Conservation (phyloP, 2,329 filamentous ascomycete species). For the Trichocomaceae sp. region DNA sequence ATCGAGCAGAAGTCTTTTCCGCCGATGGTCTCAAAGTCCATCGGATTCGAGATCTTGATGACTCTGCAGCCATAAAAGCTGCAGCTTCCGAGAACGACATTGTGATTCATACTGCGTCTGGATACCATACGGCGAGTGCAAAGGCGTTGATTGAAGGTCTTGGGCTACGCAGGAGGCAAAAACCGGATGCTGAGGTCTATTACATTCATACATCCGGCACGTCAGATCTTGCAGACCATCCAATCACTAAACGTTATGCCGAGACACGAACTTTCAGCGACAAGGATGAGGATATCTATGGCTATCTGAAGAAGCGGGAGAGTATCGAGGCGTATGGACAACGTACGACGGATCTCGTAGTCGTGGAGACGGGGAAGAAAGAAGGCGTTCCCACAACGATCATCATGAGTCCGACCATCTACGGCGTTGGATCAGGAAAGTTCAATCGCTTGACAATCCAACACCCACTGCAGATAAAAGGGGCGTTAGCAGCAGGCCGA, state of each 20-base stretch:
- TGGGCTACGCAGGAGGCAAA: conserved; percentile 38
- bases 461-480: neutral
- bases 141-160: conserved; percentile 33
- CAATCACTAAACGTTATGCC: conserved; percentile 27
- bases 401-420: conserved; percentile 45
- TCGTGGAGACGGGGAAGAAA: conserved; percentile 36
- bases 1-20: conserved; percentile 5
- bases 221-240: conserved; percentile 32
- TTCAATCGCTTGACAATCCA: conserved; percentile 3
- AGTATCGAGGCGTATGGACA: conserved; percentile 34
- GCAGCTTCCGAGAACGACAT: conserved; percentile 21
- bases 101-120: conserved; percentile 41
- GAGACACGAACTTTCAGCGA: conserved; percentile 38
- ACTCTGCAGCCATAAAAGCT: conserved; percentile 9
- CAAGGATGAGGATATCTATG: conserved; percentile 39
- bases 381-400: conserved; percentile 41
- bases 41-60: conserved; percentile 15
- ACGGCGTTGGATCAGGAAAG: conserved; percentile 26
- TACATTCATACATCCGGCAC: neutral
- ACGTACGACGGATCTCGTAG: conserved; percentile 41
- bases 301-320: conserved; percentile 35
- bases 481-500: neutral
- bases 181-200: conserved; percentile 10
- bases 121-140: conserved; percentile 34
- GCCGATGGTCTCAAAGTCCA: conserved; percentile 10